Evolutionary conservation across 2,329 filamentous ascomycete genomes (phyloP), one percentile per base, ranked within the genome.

Genomic region (Aspergillus hortae): DNA sequence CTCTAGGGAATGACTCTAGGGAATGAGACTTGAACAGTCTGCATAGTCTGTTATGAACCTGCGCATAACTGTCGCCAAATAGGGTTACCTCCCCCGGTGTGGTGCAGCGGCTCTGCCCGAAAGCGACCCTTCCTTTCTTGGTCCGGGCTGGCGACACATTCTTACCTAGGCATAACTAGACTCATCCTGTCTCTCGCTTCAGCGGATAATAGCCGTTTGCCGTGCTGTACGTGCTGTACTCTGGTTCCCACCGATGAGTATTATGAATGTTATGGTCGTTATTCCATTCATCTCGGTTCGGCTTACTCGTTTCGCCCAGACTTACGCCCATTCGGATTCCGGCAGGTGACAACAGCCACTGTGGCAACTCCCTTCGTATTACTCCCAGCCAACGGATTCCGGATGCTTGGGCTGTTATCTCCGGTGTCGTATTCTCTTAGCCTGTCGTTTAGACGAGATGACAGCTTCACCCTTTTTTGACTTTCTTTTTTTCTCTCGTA

Each of bases 41-140:
- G 35, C 35, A 38, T 38, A 15, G 14, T n/a, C 33, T 11, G 15
- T 44, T 25, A 48, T 27, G 17, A 36, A 25, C 40, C 38, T 48
- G 44, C 40, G 44, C 38, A 42, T 42, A 47, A 42, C 1, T 6
- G 15, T 42, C 5, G 11, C 15, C 40, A 40, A 48, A 48, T 57
- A 57, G 50, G 53, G 50, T 56, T 56, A 47, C 45, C 46, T 55
- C 48, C 40, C 50, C 55, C 44, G 45, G 48, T 23, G 42, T 48
- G 51, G 36, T 52, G 53, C 53, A 57, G 55, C 55, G 55, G 55
- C 55, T 57, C 50, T 46, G 55, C 55, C 55, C 53, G 55, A 53
- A 53, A 53, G 25, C 51, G 48, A 56, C 54, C 54, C 44, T 56
- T 53, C 46, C 45, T 36, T 56, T 53, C 46, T 32, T 44, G 48